Evolutionary conservation across 2,329 filamentous ascomycete genomes (phyloP), one percentile per base, ranked within the genome.

Genomic region (Hortaea sp.): DNA sequence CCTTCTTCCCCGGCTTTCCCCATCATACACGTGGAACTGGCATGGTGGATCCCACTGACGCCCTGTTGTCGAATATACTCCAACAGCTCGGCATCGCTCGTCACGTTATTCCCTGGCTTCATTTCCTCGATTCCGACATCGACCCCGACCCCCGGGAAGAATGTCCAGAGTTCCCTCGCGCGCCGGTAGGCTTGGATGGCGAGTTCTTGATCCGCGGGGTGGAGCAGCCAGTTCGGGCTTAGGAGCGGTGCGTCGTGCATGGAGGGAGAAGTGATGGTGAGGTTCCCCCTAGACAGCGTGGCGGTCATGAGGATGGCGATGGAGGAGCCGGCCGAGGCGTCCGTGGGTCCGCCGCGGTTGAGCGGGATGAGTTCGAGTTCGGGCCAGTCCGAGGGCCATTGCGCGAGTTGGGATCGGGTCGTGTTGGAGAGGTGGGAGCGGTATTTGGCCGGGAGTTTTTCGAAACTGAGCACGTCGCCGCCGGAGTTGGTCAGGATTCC

Each of bases 301-400:
- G 71, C 68, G 4, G 75, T 58, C 6, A 76, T 62, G 45, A 72
- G 71, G 5, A 74, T 70, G 44, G 82, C 74, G 1, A 82, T 71
- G 0, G 75, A 80, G 42, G 78, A 63, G 59, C 75, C 75, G 11
- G 34, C 42, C 13, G 28, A 29, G 40, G 38, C 45, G 31, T 43
- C 41, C 29, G 43, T 27, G 42, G 37, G 27, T 7, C 11, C 44
- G 9, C 9, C 39, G 10, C 37, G 39, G 6, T 7, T 28, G 10
- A 43, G 9, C 6, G 41, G 40, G 9, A 47, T 30, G 38, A 38
- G 43, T 38, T 47, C 45, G 20, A 47, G 29, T 11, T 47, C 45
- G 12, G 45, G 45, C 45, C 45, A 47, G 34, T 48, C 46, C 11
- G 41, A 7, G 11, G 46, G 46, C 30, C 42, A 46, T 27, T 27